Evolutionary conservation across 495 filamentous ascomycete species (phyloP), one percentile per base, ranked within the genome.

Genomic region (Penicillium maclennaniae): DNA sequence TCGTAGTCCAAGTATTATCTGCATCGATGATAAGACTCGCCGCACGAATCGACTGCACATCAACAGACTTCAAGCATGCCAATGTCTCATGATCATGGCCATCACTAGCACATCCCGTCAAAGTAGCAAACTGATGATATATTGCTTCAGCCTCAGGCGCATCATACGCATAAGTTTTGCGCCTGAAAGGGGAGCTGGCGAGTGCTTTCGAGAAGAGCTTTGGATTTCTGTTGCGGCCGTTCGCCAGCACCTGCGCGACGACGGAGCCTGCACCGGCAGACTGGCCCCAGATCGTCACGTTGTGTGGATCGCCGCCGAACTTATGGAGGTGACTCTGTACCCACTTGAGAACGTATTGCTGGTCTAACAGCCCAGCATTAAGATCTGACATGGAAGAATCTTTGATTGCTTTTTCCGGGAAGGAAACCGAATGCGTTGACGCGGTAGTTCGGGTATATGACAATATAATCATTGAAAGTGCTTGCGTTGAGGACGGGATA

Each of bases 161-260:
- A 43, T 82, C 68, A 55, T 77, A 79, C 5, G 54, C 49, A 60
- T 84, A 83, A 14, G 78, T 81, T 57, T 79, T 81, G 0, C 79
- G 79, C 82, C 82, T 85, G 60, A 82, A 86, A 0, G 82, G 83
- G 3, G 75, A 79, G 50, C 75, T 80, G 6, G 79, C 78, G n/a
- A 85, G 71, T 0, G 82, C 83, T 55, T 79, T 79, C 12, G 51
- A 59, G 57, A 82, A 82, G 34, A 75, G 58, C 31, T 61, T 62
- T 15, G 66, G 72, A 12, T 67, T 45, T 9, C 58, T 59, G 25
- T 68, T 44, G 4, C 75, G 68, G 14, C 70, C 65, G 40, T 74
- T 71, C 6, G 76, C 77, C n/a, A 82, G 73, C 15, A 76, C 70
- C 60, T 82, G 77, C 19, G 75, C 79, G 7, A 82, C 70, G 4